Base-by-base conservation (phyloP, 2,329 filamentous ascomycete genomes). In the Atkinsonella hypoxylon region DNA sequence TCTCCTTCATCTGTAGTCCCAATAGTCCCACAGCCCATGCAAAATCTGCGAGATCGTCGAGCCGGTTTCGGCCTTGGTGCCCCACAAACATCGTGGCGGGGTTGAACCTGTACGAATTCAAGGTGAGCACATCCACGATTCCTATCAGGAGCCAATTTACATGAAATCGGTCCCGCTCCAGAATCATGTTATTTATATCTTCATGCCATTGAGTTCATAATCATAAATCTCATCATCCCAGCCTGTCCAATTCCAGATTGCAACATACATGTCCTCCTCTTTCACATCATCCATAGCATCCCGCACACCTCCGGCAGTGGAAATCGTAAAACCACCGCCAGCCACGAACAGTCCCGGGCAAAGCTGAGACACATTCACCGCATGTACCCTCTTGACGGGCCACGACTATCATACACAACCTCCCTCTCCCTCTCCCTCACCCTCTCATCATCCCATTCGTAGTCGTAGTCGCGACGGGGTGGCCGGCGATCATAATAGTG, bases 351-450 rank as follows among this genome's bases (percentile, higher is more conserved):
- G 31, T 10, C 4, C 9, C 34, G 13, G 7, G 20, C 12, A 13
- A 7, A 7, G 7, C 12, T 3, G 15, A 11, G 15, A 11, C 20
- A 42, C 36, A 18, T 41, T 53, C 56, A 64, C 50, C 57, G 61
- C 26, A 58, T 52, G 47, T 62, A 64, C 26, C 56, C 55, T 48
- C 62, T 56, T n/a, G 57, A 57, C 18, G 62, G 61, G 20, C 51
- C 52, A 22, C 62, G 63, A 49, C 65, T 70, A 49, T 88, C 83
- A 58, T 81, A 83, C 46, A 83, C 67, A 49, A 87, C 72, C 61
- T 88, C 85, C 32, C 80, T 77, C 61, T 88, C 85, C 32, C 80
- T 77, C 68, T 88, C 84, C 53, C 80, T 77, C 56, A 83, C 73
- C 20, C 76, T 71, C 58, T 85, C 81, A 49, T 86, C 82, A 40